phyloP scores from a whole-genome alignment of 2,329 filamentous ascomycete species.

The Claviceps maximensis region DNA sequence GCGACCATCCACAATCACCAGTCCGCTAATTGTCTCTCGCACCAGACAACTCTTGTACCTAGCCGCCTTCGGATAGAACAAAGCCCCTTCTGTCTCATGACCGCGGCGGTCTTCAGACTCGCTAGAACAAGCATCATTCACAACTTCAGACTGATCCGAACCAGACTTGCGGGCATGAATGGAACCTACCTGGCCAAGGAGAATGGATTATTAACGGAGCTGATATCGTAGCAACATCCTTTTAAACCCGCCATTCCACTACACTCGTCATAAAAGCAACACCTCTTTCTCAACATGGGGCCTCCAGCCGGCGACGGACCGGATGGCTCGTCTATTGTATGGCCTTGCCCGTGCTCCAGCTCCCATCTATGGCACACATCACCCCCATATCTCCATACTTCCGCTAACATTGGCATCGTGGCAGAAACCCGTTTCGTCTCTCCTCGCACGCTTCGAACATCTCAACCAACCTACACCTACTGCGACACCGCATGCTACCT shows the following conservation, averaged over 20 bases:
- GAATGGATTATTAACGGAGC: slow-evolving; percentile 7
- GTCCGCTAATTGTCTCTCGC: neutral
- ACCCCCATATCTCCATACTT: no score
- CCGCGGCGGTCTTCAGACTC: neutral
- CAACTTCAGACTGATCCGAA: neutral
- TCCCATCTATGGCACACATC: neutral
- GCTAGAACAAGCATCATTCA: neutral
- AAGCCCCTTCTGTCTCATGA: neutral
- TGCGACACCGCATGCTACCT: slow-evolving; percentile 11
- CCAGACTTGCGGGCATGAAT: slow-evolving; percentile 2
- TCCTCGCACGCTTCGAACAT: slow-evolving; percentile 71
- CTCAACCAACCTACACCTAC: slow-evolving; percentile 27
- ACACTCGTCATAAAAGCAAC: slow-evolving; percentile 11
- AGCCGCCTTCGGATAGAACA: neutral
- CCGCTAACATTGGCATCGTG: neutral
- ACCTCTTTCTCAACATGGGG: slow-evolving; percentile 16
- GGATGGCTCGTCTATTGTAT: slow-evolving; percentile 64
- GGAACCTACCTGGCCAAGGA: slow-evolving; percentile 2
- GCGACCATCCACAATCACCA: neutral
- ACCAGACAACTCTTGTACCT: neutral
- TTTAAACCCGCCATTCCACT: neutral
- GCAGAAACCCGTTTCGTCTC: slow-evolving; percentile 69
- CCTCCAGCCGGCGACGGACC: slow-evolving; percentile 37
- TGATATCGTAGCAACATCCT: slow-evolving; percentile 3
- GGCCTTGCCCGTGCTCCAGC: slow-evolving; percentile 21